Evolutionary conservation across 2,329 filamentous ascomycete species (phyloP).

Genomic region (Sclerotinia nivalis): DNA sequence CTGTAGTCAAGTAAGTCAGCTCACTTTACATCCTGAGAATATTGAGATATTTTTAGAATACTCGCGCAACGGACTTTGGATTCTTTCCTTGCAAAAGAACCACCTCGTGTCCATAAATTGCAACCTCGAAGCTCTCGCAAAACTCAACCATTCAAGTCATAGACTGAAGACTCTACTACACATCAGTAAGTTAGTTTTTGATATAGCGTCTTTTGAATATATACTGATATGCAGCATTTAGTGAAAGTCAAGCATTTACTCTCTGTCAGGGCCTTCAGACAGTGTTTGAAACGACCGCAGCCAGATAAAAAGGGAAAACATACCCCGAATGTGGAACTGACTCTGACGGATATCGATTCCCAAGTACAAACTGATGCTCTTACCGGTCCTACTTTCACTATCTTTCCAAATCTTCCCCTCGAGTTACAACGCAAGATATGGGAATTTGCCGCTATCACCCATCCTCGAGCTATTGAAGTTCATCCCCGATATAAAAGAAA

Average conservation of each 20-base stretch:
- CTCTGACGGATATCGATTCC: no score
- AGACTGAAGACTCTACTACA: background rate
- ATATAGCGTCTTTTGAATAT: background rate
- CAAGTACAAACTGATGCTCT: no score
- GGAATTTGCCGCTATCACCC: background rate
- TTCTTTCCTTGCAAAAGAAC: background rate
- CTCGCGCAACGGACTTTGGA: accelerated
- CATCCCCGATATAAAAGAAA: background rate
- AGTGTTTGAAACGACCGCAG: background rate
- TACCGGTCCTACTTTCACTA: background rate
- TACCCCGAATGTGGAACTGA: background rate
- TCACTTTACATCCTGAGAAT: background rate
- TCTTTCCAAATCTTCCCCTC: background rate
- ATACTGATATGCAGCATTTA: background rate
- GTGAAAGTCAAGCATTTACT: background rate
- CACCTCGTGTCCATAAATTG: background rate
- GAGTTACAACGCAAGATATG: background rate
- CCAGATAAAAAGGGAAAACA: background rate
- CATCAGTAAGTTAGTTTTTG: background rate
- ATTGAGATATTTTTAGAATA: background rate
- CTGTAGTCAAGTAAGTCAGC: background rate
- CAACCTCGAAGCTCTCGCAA: background rate
- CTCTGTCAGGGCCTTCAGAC: background rate
- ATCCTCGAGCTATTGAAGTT: background rate
- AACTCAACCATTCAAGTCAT: no score